Evolutionary conservation across 2,329 filamentous ascomycete species (phyloP).

Genomic region (Calonectria fujianensis): DNA sequence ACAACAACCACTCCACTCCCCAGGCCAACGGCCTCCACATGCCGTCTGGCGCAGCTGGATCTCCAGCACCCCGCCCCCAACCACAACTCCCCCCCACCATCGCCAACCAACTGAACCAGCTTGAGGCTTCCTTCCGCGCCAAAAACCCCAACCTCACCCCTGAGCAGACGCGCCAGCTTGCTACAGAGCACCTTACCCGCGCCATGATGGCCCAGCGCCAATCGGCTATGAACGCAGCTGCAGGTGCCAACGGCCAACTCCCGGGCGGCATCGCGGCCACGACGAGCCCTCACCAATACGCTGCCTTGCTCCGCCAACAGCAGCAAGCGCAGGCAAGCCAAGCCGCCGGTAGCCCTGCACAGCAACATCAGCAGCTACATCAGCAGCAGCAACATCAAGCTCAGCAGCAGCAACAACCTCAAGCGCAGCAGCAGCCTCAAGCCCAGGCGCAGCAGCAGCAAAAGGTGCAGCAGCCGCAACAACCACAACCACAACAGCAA

Average conservation of each 20-base stretch:
- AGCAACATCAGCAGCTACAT: conserved; percentile 51
- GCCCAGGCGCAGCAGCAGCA: conserved; percentile 54
- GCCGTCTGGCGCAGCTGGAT: conserved; percentile 66
- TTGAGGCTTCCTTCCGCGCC: conserved; percentile 71
- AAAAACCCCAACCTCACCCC: conserved; percentile 71
- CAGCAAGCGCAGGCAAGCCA: conserved; percentile 68
- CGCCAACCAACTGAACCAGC: conserved; percentile 68
- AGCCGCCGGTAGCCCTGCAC: conserved; percentile 55
- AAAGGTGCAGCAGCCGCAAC: conserved; percentile 52
- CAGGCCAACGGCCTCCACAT: conserved; percentile 68
- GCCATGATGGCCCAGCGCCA: conserved; percentile 70
- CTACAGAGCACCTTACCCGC: conserved; percentile 69
- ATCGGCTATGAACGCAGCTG: conserved; percentile 74
- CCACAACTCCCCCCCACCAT: conserved; percentile 68
- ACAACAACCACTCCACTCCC: conserved; percentile 65
- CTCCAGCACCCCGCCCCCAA: conserved; percentile 65
- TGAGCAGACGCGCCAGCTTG: conserved; percentile 70
- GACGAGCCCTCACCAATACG: conserved; percentile 75
- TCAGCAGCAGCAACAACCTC: conserved; percentile 52
- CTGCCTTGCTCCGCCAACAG: conserved; percentile 74
- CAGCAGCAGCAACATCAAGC: conserved; percentile 53
- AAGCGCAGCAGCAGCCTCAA: conserved; percentile 55
- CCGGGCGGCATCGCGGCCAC: conserved; percentile 69
- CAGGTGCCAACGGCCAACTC: conserved; percentile 69
- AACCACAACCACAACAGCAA: conserved; percentile 55